Evolutionary conservation across 2,329 filamentous ascomycete genomes (phyloP), one percentile per base, ranked within the genome.

Genomic region (Scedosporium boydii): DNA sequence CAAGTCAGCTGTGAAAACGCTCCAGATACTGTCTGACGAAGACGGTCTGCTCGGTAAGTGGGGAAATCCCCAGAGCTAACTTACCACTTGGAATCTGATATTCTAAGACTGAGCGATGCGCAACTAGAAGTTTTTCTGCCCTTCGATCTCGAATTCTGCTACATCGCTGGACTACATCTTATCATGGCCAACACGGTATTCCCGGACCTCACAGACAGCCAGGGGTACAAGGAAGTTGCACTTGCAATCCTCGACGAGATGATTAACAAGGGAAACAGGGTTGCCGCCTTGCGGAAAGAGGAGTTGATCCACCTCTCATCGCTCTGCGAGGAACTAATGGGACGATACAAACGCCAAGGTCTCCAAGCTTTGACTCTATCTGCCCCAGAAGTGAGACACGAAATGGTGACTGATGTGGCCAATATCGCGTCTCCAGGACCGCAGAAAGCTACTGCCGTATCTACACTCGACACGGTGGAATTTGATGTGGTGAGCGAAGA

Each of bases 101-200:
- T n/a, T n/a, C n/a, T n/a, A 18, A 3, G 2, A 1, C 7, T 59
- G 1, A 23, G n/a, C n/a, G n/a, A n/a, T n/a, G n/a, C n/a, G n/a
- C n/a, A n/a, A n/a, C n/a, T n/a, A 76, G 75, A 76, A 34, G 68
- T 72, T 0, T 77, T 76, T 21, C 65, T 76, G 0, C 73, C 73
- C 0, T 77, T 73, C 51, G 73, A 77, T 29, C 67, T 76, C 2
- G 75, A 77, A 48, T 76, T 76, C 21, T 70, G 70, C 0, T 75
- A 72, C 55, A 71, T 67, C 0, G 73, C 75, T 0, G 73, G 73
- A 0, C 63, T 77, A 0, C 71, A 76, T 60, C 65, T 76, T 0
- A 69, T 68, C 14, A 76, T 77, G 69, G 73, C 74, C 29, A 73
- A 70, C 2, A 66, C 70, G 0, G 64, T 76, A 1, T 76, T 76